Percentiles rank a stretch among this genome's conserved stretches.
Conservation (phyloP, 768 basidiomycete genomes). For the Panaeolus cyanescens region DNA sequence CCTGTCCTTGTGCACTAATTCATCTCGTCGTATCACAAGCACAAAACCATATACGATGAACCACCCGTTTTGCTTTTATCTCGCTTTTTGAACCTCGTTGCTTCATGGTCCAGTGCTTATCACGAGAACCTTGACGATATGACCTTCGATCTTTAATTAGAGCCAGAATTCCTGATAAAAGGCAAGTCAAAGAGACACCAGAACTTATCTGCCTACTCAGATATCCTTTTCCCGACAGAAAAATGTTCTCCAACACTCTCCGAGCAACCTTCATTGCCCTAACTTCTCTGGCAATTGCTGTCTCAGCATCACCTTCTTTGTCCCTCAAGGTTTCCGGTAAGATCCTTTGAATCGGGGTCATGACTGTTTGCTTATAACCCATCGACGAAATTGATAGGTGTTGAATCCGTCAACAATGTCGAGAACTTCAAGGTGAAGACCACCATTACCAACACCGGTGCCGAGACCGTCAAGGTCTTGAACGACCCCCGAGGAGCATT, state of each 20-base stretch:
- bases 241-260: conserved; percentile 3
- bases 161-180: not conserved
- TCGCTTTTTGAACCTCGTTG: not conserved
- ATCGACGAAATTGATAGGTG: not conserved
- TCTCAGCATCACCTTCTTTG: not conserved
- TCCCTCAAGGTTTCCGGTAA: conserved; percentile 8
- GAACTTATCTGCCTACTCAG: not conserved
- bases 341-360: not conserved
- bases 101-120: not conserved
- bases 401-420: conserved; percentile 15
- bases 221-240: not conserved
- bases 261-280: conserved; percentile 3
- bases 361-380: not conserved
- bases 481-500: conserved; percentile 26
- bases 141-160: not conserved
- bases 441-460: conserved; percentile 40
- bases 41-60: not conserved
- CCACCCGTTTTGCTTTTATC: not conserved
- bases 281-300: conserved; percentile 2
- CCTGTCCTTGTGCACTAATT: not conserved
- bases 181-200: not conserved
- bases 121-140: not conserved
- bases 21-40: not conserved
- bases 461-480: conserved; percentile 24
- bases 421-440: conserved; percentile 38